Evolutionary conservation across 2,329 filamentous ascomycete species (phyloP).

Genomic region (Colletotrichum somersetense): DNA sequence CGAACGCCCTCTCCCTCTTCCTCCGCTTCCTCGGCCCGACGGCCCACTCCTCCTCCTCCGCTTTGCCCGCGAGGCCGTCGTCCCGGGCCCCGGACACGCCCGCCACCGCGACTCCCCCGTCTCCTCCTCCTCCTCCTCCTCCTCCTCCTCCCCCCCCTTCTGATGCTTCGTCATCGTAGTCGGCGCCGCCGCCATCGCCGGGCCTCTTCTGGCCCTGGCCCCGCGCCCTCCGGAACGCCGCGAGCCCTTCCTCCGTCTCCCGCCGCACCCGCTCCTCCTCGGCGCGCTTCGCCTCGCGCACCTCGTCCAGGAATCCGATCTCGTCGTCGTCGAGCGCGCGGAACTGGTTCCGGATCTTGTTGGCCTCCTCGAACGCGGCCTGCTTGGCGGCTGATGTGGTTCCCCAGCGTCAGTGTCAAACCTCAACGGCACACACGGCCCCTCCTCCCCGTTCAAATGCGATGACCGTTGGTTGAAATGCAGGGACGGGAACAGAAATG

Average conservation of each 20-base stretch:
- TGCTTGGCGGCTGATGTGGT: conserved; percentile 76
- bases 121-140: conserved; percentile 41
- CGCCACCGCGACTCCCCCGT: conserved; percentile 45
- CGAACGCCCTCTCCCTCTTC: conserved; percentile 55
- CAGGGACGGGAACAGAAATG: background rate
- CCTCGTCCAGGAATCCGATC: conserved; percentile 77
- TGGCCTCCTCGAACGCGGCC: conserved; percentile 83
- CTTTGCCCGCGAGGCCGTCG: background rate
- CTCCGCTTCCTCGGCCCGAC: conserved; percentile 55
- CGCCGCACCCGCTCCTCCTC: conserved; percentile 67
- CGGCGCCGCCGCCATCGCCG: conserved; percentile 42
- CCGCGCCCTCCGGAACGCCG: conserved; percentile 67
- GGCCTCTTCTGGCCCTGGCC: conserved; percentile 38
- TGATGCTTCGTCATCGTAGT: background rate
- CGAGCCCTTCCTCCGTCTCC: conserved; percentile 70
- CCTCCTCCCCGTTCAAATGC: background rate
- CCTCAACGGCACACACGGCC: background rate
- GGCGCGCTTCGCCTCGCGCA: conserved; percentile 61
- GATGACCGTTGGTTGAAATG: background rate
- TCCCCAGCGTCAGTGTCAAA: background rate
- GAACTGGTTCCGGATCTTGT: conserved; percentile 81
- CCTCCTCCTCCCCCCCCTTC: conserved; percentile 41
- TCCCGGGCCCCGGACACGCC: conserved; percentile 43
- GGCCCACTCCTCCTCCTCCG: conserved; percentile 51
- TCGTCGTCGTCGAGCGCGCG: conserved; percentile 83